Conservation (phyloP, 495 filamentous ascomycete genomes). For the Aspergillus taichungensis region DNA sequence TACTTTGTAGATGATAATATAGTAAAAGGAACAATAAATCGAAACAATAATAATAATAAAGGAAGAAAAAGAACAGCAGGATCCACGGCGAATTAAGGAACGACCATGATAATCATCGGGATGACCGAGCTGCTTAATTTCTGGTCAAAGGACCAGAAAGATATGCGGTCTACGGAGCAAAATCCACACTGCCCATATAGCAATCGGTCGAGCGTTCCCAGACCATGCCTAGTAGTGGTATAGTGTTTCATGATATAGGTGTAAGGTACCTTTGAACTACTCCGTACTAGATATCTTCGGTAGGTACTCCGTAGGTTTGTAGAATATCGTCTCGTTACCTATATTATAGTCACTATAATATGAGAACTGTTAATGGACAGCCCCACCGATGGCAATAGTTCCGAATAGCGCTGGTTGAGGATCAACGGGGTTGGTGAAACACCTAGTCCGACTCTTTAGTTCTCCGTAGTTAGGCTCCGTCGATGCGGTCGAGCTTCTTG, state of each 20-base stretch:
- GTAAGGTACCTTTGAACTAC: no score
- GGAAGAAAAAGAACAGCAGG: not conserved
- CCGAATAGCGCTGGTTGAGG: constrained; percentile 9
- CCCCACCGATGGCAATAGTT: constrained; percentile 13
- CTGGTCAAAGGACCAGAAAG: no score
- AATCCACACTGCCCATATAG: constrained; percentile 1
- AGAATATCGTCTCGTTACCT: no score
- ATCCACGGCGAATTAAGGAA: constrained; percentile 2
- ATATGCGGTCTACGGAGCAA: not conserved
- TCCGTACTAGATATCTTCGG: no score
- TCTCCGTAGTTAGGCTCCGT: constrained; percentile 5
- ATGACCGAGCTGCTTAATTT: no score
- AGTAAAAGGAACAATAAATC: not conserved
- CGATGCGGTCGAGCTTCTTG: constrained; percentile 2
- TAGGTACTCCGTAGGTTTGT: no score
- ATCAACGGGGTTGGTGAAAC: not conserved
- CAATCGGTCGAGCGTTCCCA: constrained; percentile 7
- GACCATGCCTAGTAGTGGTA: no score
- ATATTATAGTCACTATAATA: no score
- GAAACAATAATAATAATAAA: not conserved
- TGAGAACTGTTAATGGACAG: not conserved
- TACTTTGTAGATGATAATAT: no score
- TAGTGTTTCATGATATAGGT: no score
- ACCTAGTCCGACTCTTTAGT: no score
- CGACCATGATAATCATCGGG: constrained; percentile 6